Base-by-base conservation (phyloP, 495 filamentous ascomycete species). In the Aspergillus nidulans region DNA sequence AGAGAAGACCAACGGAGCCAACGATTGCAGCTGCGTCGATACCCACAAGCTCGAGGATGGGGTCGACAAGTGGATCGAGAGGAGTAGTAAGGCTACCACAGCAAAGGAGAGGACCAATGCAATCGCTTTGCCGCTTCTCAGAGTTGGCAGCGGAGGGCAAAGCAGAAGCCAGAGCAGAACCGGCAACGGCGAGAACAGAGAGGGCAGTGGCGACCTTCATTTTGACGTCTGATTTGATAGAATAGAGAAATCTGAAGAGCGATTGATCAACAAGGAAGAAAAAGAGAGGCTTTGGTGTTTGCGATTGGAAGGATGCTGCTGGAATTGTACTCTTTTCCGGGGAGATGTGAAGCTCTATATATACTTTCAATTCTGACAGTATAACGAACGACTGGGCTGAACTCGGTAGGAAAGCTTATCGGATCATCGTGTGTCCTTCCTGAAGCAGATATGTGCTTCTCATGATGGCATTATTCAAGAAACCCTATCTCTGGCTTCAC, bases 21-120 rank as follows among this genome's bases (percentile, higher is more conserved):
- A 96, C 83, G 49, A 97, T 75, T 10, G 91, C 82, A 4, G 91
- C 90, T 2, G 88, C 89, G 68, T 92, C 85, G 44, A 97, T 84
- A 1, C 87, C 89, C 48, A 83, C 85, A 60, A 85, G 84, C 63
- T 85, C 84, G 43, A 98, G 67, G 57, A 92, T 87, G 2, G 82
- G 80, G 54, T 94, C 95, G 42, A 97, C 87, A 20, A 58, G 44
- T 44, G 53, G 54, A 54, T 74, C 71, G 18, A 70, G 55, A 26
- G 70, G 67, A 42, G 70, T 73, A 28, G 63, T 65, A 13, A 73
- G 61, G 10, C 55, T 53, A 13, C 64, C 61, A 30, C 69, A 73
- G 65, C 70, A 73, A 26, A 70, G 62, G 7, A 64, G 44, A 18
- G 63, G 45, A n/a, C 16, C 55, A 49, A 73, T 38, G 39, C 70